phyloP scores from a whole-genome alignment of 495 filamentous ascomycete species.

The Bacidia gigantensis region DNA sequence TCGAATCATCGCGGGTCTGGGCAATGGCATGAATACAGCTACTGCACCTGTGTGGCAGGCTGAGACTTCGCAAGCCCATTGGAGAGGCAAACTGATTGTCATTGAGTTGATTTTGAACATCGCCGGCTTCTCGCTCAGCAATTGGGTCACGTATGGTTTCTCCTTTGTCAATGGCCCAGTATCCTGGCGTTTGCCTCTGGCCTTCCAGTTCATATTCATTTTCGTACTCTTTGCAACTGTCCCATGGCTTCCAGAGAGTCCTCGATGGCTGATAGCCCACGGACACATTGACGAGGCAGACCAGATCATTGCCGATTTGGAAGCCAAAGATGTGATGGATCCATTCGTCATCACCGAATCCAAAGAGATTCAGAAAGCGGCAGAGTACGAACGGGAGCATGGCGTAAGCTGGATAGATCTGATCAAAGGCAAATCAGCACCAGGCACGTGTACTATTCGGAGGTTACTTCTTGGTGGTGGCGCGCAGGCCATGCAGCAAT shows the following conservation, averaged over 20 bases:
- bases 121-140: constrained; percentile 38
- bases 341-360: constrained; percentile 33
- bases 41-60: constrained; percentile 53
- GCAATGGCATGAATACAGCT: constrained; percentile 53
- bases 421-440: constrained; percentile 26
- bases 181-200: constrained; percentile 43
- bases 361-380: constrained; percentile 35
- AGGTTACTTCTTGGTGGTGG: constrained; percentile 37
- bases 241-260: constrained; percentile 43
- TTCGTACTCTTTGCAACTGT: constrained; percentile 35
- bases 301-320: constrained; percentile 35
- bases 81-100: constrained; percentile 47
- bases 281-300: constrained; percentile 31
- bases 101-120: constrained; percentile 50
- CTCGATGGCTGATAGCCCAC: constrained; percentile 38
- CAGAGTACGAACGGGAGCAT: constrained; percentile 36
- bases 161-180: constrained; percentile 32
- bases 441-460: constrained; percentile 33
- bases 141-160: constrained; percentile 47
- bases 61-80: constrained; percentile 43
- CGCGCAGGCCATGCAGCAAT: constrained; percentile 41
- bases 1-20: constrained; percentile 44
- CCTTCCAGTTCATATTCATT: constrained; percentile 46
- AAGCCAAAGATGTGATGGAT: constrained; percentile 31
- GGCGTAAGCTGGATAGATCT: constrained; percentile 34